These are phyloP conservation scores for Beta vulgaris DNA, from an alignment of 148 eudicot genomes.

Conservation along the genomic window DNA sequence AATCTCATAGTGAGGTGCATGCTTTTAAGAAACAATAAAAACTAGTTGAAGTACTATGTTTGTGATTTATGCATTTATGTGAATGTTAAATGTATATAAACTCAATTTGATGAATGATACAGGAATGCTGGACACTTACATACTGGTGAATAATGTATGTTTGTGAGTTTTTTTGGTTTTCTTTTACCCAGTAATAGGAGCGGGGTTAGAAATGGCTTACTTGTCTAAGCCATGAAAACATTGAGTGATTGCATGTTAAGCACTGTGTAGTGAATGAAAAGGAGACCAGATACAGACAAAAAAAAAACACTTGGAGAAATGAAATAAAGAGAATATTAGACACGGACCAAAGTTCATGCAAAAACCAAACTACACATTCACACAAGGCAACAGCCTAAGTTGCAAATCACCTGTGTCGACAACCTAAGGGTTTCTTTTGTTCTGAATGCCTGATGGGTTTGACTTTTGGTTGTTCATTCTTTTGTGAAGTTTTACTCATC, in stretches of 20 bases:
- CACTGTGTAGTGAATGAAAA: no score
- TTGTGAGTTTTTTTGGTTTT: background rate
- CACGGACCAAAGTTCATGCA: no score
- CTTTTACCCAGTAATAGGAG: background rate
- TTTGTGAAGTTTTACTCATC: background rate
- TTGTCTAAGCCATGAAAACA: no score
- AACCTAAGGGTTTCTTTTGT: no score
- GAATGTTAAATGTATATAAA: background rate
- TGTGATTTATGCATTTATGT: background rate
- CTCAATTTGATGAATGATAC: background rate
- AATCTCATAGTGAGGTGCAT: background rate
- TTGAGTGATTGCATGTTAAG: background rate
- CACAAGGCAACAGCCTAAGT: no score
- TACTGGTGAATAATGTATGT: background rate
- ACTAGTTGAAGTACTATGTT: background rate
- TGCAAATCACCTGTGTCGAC: no score
- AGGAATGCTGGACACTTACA: background rate
- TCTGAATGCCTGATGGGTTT: background rate
- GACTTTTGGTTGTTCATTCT: background rate
- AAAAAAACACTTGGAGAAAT: no score
- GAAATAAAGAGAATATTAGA: no score
- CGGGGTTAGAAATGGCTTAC: no score
- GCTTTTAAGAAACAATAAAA: background rate
- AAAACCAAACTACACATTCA: no score
- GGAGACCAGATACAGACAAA: no score